Evolutionary conservation across 805 yeast genomes (phyloP), one percentile per base, ranked within the genome.

Genomic region (Monosporozyma solicola): DNA sequence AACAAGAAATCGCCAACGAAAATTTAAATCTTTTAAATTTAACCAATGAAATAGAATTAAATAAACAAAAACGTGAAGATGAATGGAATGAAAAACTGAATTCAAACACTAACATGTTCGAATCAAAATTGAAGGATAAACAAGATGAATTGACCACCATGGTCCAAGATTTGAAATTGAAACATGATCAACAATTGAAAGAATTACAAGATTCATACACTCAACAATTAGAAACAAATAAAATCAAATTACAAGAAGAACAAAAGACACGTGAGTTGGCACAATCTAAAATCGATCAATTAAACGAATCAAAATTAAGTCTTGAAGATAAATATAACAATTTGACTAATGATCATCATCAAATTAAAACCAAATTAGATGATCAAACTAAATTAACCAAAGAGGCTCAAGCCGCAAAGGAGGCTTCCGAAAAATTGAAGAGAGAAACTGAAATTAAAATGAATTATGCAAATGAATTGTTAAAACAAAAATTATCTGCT

Each of bases 1-100:
- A 64, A 51, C 68, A 65, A 46, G 69, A 65, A 48, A 60, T 58
- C 24, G 56, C 65, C 11, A 61, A 65, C 47, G 69, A 66, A 53
- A 59, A 59, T 25, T 51, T 61, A 35, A 60, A 61, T 49, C 51
- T 66, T 8, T 49, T 62, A 3, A 61, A 57, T 11, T 54, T 67
- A 9, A 60, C 68, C 1, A 64, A 65, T 47, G 61, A 63, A 41
- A 54, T 66, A 45, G 67, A 66, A 35, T 55, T 60, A 22, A 64
- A 62, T 45, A 60, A 61, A 44, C 54, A 53, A 32, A 64, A 57
- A 41, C 64, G 60, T 48, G 69, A 65, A 48, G 59, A 55, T 33
- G 57, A 60, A 45, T 54, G 65, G 54, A 59, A 59, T 24, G 51
- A 55, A 37, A 64, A 63, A 45, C 61, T 62, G 24, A 64, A 64